Evolutionary conservation across 768 basidiomycete genomes (phyloP).

Genomic region (Auricularia sp.): DNA sequence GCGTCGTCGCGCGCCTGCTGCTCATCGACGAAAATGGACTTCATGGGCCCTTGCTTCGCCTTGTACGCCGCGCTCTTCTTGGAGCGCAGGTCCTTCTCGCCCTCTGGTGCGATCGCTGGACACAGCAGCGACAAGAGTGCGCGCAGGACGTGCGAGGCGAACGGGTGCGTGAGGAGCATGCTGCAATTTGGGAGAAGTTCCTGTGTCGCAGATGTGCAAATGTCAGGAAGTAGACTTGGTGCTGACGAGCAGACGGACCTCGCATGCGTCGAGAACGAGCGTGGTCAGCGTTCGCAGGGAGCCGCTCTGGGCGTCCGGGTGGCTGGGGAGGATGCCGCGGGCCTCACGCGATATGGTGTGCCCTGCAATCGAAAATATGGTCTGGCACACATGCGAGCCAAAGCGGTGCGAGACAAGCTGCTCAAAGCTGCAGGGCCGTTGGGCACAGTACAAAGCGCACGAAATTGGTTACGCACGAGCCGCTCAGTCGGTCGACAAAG

Average conservation of each 20-base stretch:
- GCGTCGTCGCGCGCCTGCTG: constrained; percentile 29
- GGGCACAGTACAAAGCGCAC: constrained; percentile 3
- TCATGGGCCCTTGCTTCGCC: constrained; percentile 68
- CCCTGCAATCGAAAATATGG: constrained; percentile 57
- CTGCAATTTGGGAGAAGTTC: constrained; percentile 60
- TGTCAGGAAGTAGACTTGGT: not conserved
- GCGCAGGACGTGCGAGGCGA: constrained; percentile 84
- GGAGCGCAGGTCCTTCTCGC: constrained; percentile 41
- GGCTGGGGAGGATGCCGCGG: constrained; percentile 41
- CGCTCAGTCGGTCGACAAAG: constrained; percentile 75
- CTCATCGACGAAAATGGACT: constrained; percentile 52
- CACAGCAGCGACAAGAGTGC: constrained; percentile 69
- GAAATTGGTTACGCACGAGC: constrained; percentile 55
- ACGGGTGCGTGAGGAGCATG: constrained; percentile 68
- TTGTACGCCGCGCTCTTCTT: constrained; percentile 82
- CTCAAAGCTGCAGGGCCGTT: constrained; percentile 40
- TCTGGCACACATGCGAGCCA: constrained; percentile 93
- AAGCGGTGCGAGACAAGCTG: constrained; percentile 69
- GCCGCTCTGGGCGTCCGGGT: constrained; percentile 34
- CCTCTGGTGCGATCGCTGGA: constrained; percentile 29
- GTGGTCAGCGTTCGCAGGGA: constrained; percentile 26
- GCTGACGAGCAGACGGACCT: not conserved
- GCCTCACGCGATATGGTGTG: constrained; percentile 64
- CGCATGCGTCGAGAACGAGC: constrained; percentile 14
- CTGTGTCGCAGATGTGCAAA: constrained; percentile 22